A percentile compares a stretch with the other conserved stretches of the same genome.
Evolutionary conservation across 1,139 yeast species (phyloP).

Genomic region (Suhomyces bolitotheri): DNA sequence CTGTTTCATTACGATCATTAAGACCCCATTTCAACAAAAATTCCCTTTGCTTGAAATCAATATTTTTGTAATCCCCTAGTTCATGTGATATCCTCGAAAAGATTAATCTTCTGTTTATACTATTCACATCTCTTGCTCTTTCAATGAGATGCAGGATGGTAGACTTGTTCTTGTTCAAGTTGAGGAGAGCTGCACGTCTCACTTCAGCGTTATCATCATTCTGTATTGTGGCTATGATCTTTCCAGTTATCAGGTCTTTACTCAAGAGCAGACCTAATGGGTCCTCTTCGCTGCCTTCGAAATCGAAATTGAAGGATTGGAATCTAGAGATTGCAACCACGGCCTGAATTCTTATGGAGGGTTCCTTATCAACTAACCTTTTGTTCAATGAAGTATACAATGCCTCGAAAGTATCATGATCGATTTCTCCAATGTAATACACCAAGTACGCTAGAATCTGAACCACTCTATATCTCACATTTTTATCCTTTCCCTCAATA

Average conservation of each 20-base stretch:
- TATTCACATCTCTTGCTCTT: constrained; percentile 78
- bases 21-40: constrained; percentile 79
- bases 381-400: constrained; percentile 61
- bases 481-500: constrained; percentile 70
- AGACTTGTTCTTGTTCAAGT: constrained; percentile 54
- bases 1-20: constrained; percentile 77
- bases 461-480: constrained; percentile 78
- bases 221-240: constrained; percentile 57
- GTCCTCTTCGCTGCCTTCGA: constrained; percentile 36
- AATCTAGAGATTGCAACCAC: constrained; percentile 77
- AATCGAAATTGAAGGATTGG: constrained; percentile 54
- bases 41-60: constrained; percentile 64
- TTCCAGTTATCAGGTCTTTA: constrained; percentile 40
- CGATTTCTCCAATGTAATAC: constrained; percentile 73
- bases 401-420: constrained; percentile 66
- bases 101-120: constrained; percentile 69
- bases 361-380: constrained; percentile 77
- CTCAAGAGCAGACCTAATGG: constrained; percentile 21
- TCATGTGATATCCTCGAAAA: constrained; percentile 69
- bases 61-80: constrained; percentile 63
- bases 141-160: constrained; percentile 68
- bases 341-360: constrained; percentile 78
- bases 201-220: constrained; percentile 89
- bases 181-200: constrained; percentile 77
- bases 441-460: constrained; percentile 76